A percentile compares a stretch with the other conserved stretches of the same genome.
Evolutionary conservation across 169 alveolate genomes (phyloP).

Genomic region (Eimeria necatrix): DNA sequence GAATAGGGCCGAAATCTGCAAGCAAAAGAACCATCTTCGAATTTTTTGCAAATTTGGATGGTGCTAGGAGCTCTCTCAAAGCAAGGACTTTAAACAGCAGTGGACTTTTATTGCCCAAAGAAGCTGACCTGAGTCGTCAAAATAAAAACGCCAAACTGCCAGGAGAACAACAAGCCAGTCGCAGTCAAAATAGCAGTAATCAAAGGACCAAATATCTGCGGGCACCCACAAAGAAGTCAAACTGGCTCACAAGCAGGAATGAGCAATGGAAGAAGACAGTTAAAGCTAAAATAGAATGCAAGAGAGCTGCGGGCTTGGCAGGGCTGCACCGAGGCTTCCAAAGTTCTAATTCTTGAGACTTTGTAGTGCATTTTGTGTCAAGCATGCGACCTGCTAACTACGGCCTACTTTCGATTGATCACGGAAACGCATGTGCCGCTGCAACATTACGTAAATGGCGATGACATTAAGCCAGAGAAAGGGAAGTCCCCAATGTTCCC

Average conservation of each 20-base stretch:
- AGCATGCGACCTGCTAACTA: no score
- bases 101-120: no score
- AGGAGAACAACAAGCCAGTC: constrained; percentile 4
- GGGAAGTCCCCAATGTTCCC: constrained; percentile 86
- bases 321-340: no score
- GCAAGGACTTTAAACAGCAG: neutral
- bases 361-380: no score
- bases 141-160: constrained; percentile 75
- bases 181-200: constrained; percentile 2
- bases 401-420: neutral
- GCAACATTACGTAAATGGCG: constrained; percentile 2
- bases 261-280: no score
- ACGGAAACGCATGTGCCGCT: neutral
- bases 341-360: no score
- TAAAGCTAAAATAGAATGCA: no score
- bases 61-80: neutral
- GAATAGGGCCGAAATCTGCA: constrained; percentile 62
- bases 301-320: no score
- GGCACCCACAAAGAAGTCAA: neutral
- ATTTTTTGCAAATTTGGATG: no score
- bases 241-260: no score
- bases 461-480: constrained; percentile 82
- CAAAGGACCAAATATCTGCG: neutral
- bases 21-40: neutral
- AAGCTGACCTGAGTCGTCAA: constrained; percentile 68